Evolutionary conservation across 108 stramenopile genomes (phyloP).

Genomic region (Nitzschia sp.): DNA sequence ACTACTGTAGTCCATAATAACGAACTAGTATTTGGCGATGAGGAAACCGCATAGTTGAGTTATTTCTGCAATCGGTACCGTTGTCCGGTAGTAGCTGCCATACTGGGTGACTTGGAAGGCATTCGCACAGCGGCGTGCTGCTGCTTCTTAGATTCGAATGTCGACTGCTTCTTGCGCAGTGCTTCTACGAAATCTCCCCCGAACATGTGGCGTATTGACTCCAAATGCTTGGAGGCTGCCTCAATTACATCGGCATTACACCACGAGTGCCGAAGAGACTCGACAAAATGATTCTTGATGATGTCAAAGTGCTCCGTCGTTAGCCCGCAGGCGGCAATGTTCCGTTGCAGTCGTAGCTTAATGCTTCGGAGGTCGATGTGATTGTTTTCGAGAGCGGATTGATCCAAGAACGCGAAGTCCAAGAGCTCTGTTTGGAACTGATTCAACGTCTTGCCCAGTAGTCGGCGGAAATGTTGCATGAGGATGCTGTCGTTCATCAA

Average conservation of each 20-base stretch:
- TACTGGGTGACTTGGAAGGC: too few species aligned
- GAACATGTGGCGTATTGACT: neutral
- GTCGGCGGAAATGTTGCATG: neutral
- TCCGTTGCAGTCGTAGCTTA: neutral
- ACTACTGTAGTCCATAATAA: too few species aligned
- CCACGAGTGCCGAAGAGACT: constrained; percentile 4
- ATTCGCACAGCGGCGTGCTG: too few species aligned
- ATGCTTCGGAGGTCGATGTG: neutral
- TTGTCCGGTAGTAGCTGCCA: too few species aligned
- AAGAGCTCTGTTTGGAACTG: neutral
- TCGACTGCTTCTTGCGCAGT: too few species aligned
- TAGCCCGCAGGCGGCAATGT: neutral
- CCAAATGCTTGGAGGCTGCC: neutral
- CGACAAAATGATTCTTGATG: neutral
- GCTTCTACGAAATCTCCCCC: too few species aligned
- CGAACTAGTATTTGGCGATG: too few species aligned
- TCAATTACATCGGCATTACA: neutral
- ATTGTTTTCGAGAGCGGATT: neutral
- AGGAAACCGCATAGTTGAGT: too few species aligned
- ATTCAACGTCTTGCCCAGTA: neutral
- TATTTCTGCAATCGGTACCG: too few species aligned
- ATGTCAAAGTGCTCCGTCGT: neutral
- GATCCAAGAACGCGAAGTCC: neutral
- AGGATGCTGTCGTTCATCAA: neutral
- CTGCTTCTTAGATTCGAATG: too few species aligned